Evolutionary conservation across 2,329 filamentous ascomycete species (phyloP).

Genomic region (Coniella vitis): DNA sequence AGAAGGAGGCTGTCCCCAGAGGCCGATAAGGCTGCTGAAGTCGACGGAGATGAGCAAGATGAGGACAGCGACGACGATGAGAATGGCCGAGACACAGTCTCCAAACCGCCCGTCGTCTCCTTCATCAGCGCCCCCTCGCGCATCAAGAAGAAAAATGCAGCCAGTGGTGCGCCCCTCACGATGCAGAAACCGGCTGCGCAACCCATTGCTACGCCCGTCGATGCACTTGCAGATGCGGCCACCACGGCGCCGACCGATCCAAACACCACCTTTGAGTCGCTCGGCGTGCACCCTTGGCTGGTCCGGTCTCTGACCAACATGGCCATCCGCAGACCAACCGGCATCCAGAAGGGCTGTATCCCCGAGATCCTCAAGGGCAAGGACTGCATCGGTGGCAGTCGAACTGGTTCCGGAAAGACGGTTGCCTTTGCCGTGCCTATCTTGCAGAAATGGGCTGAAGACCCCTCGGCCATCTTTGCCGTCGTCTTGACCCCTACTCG

Average conservation of each 20-base stretch:
- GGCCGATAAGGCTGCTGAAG: not conserved
- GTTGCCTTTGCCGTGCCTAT: constrained; percentile 94
- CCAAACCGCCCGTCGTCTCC: constrained; percentile 21
- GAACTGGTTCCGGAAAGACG: constrained; percentile 95
- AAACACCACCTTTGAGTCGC: constrained; percentile 60
- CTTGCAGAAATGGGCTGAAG: constrained; percentile 84
- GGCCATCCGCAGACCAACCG: constrained; percentile 79
- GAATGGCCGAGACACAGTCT: constrained; percentile 18
- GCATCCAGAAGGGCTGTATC: constrained; percentile 89
- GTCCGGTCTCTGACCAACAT: constrained; percentile 67
- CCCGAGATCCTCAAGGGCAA: constrained; percentile 84
- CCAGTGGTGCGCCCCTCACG: constrained; percentile 5
- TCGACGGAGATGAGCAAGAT: too few relatives aligned
- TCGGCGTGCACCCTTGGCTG: constrained; percentile 80
- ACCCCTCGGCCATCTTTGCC: constrained; percentile 86
- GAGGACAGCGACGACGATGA: constrained; percentile 27
- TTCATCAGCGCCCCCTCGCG: constrained; percentile 47
- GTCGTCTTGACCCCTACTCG: constrained; percentile 83
- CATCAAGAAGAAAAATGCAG: constrained; percentile 34
- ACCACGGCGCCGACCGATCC: constrained; percentile 43
- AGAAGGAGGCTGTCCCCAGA: constrained; percentile 33
- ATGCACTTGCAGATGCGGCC: constrained; percentile 25
- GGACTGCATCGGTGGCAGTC: constrained; percentile 90
- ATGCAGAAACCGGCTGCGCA: constrained; percentile 3
- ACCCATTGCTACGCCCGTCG: constrained; percentile 12